Conservation (phyloP, 176 grass and related monocot genomes). For the Triticum timopheevii region DNA sequence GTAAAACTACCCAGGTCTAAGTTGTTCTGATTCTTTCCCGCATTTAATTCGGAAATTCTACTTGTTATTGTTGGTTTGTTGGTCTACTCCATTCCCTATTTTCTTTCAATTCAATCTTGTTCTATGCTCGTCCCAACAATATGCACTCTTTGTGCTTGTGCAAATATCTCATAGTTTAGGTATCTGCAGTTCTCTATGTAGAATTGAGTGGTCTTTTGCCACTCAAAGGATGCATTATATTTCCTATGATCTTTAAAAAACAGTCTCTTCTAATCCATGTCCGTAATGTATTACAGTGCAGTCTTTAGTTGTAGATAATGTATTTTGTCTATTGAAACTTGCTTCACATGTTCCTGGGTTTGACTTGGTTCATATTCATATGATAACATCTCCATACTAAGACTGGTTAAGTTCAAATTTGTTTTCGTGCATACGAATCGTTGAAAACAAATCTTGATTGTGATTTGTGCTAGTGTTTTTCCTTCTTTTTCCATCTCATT, state of each 20-base stretch:
- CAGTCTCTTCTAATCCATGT: background rate
- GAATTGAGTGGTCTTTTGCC: background rate
- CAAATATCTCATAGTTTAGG: background rate
- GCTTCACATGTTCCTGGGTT: background rate
- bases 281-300: background rate
- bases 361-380: constrained; percentile 11
- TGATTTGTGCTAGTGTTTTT: constrained; percentile 6
- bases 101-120: background rate
- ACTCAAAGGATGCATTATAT: constrained; percentile 8
- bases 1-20: constrained; percentile 97
- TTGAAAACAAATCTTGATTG: constrained; percentile 10
- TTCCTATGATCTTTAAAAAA: background rate
- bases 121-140: constrained; percentile 2
- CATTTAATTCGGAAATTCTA: constrained; percentile 5
- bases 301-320: background rate
- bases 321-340: background rate
- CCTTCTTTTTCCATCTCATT: constrained; percentile 8
- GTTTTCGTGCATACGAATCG: background rate
- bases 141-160: background rate
- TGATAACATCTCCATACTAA: background rate
- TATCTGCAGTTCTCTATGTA: constrained; percentile 1
- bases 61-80: constrained; percentile 9
- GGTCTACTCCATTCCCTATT: background rate
- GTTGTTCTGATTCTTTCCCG: constrained; percentile 19
- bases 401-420: constrained; percentile 23